Percentiles rank a stretch among this genome's conserved stretches.
Evolutionary conservation across 768 basidiomycete genomes (phyloP).

Genomic region (Pleurotus giganteus): DNA sequence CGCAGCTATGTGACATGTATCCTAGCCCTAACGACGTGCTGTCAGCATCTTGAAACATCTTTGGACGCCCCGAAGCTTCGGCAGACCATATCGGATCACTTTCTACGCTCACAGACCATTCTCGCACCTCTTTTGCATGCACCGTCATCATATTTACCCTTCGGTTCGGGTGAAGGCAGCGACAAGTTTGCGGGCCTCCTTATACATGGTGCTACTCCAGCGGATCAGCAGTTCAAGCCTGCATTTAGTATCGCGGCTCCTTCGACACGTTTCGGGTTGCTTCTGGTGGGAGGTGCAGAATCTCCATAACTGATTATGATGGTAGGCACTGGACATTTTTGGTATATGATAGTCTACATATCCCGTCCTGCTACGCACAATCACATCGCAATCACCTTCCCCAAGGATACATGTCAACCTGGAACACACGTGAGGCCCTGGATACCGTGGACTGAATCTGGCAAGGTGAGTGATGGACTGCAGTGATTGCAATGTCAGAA

Average conservation of each 20-base stretch:
- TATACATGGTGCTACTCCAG: conserved; percentile 48
- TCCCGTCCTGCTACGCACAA: not conserved
- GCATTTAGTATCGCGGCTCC: conserved; percentile 68
- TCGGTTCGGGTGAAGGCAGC: conserved; percentile 25
- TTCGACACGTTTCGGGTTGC: conserved; percentile 70
- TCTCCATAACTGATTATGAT: conserved; percentile 2
- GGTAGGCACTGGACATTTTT: conserved; percentile 16
- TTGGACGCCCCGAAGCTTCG: conserved; percentile 11
- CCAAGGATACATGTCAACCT: conserved; percentile 6
- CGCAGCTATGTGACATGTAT: not conserved
- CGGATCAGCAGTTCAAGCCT: conserved; percentile 54
- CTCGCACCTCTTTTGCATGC: conserved; percentile 56
- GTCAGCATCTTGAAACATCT: conserved; percentile 12
- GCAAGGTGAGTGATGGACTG: not conserved
- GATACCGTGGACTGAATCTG: not conserved
- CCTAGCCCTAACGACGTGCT: not conserved
- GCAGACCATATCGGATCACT: conserved; percentile 35
- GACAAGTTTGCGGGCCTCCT: conserved; percentile 33
- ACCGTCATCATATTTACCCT: conserved; percentile 23
- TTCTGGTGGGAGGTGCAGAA: conserved; percentile 55
- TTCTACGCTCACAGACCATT: conserved; percentile 59
- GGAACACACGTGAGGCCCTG: conserved; percentile 4
- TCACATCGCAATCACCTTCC: conserved; percentile 7
- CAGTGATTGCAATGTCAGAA: not conserved
- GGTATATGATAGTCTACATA: not conserved